Base-by-base conservation (phyloP, 768 basidiomycete genomes). In the Mycena maculata region DNA sequence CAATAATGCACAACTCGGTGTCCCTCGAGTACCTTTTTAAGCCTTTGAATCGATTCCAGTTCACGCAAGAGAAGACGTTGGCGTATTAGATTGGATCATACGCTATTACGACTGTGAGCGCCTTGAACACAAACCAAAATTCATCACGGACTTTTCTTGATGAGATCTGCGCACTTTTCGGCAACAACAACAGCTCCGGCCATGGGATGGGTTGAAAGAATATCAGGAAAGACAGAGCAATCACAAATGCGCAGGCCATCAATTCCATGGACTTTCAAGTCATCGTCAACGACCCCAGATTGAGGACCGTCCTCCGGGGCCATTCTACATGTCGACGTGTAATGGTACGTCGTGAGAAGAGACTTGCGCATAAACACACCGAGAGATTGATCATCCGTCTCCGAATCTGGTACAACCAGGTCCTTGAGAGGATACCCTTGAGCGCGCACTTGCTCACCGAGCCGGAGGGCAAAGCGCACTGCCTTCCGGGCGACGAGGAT, bases 321-420 rank as follows among this genome's bases (percentile, higher is more conserved):
- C 80, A 82, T 81, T 23, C 81, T 66, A 71, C 81, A 81, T 47
- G 80, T 80, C 36, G 76, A 79, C 8, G 78, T 66, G 48, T 80
- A 82, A 60, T 82, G 79, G 64, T 74, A 80, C 47, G 77, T 77
- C 15, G 78, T 75, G 44, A 73, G 60, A 20, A 63, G 56, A 22
- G 69, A 49, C 49, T 70, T 33, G 30, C 68, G 55, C 23, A 76
- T 75, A 67, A 77, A 79, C 13, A 60, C 65, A 53, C 81, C 80
- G 30, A 82, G 48, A 39, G 74, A 78, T 25, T 33, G n/a, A n/a
- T n/a, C 72, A 50, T 79, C 78, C 28, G 52, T 61, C 59, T 77
- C 75, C 57, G 71, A 68, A 18, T 53, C 59, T 0, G 80, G 80
- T 33, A 78, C 72, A 8, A 62, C 42, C 57, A 72, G 56, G 56